Percentiles rank a stretch among this genome's conserved stretches.
phyloP scores from a whole-genome alignment of 1,139 yeast species.

The Nakaseomyces delphensis region DNA sequence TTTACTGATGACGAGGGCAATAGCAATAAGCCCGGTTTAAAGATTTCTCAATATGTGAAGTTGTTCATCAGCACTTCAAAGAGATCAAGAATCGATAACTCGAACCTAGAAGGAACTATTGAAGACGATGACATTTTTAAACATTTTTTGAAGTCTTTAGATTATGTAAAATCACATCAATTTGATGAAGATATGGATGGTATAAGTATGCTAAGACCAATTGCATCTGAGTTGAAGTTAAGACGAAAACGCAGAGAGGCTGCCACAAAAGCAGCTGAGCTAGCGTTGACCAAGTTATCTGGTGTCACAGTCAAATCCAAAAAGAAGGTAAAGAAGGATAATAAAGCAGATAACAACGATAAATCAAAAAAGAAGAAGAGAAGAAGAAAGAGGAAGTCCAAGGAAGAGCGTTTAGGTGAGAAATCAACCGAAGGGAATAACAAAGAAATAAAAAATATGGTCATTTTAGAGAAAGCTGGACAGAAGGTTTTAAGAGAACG shows the following conservation, averaged over 20 bases:
- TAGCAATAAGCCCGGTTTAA: conserved; percentile 17
- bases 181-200: conserved; percentile 20
- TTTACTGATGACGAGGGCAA: conserved; percentile 27
- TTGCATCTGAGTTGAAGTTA: conserved; percentile 22
- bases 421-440: neutral
- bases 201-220: conserved; percentile 22
- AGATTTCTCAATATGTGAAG: conserved; percentile 23
- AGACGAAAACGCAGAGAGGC: conserved; percentile 13
- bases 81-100: conserved; percentile 5
- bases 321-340: conserved; percentile 15
- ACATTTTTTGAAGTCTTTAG: conserved; percentile 23
- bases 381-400: conserved; percentile 11
- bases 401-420: conserved; percentile 4
- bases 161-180: conserved; percentile 16
- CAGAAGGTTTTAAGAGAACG: conserved; percentile 23
- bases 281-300: conserved; percentile 20
- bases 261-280: conserved; percentile 15
- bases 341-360: conserved; percentile 9
- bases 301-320: conserved; percentile 13
- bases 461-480: conserved; percentile 30
- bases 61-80: conserved; percentile 11
- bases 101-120: conserved; percentile 20
- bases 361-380: conserved; percentile 12
- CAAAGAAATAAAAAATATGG: conserved; percentile 20
- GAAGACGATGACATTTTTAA: conserved; percentile 23